A percentile compares a stretch with the other conserved stretches of the same genome.
phyloP scores from a whole-genome alignment of 305 asterid species.

The Solanum hybrid region DNA sequence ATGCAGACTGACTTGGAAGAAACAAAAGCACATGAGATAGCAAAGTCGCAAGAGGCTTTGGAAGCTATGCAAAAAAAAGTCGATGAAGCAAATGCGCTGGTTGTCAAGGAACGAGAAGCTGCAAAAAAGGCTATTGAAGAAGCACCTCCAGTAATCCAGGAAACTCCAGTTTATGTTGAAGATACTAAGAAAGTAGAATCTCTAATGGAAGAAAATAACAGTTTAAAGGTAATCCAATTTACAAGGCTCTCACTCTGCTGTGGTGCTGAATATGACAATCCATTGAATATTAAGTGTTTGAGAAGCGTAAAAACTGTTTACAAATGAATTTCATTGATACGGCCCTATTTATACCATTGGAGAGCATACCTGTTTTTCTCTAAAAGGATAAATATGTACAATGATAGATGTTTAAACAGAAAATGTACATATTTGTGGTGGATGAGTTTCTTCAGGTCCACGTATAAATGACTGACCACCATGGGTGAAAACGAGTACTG shows the following conservation, averaged over 20 bases:
- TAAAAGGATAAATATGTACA: background rate
- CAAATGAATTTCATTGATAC: background rate
- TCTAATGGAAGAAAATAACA: slow-evolving; percentile 58
- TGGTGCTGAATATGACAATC: background rate
- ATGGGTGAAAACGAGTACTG: background rate
- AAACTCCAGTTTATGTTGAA: slow-evolving; percentile 78
- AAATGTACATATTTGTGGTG: background rate
- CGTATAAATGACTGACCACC: background rate
- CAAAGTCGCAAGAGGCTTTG: slow-evolving; percentile 57
- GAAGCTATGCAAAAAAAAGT: slow-evolving; percentile 70
- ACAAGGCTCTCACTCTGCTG: background rate
- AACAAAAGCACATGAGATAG: slow-evolving; percentile 65
- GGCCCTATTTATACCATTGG: background rate
- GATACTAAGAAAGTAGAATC: slow-evolving; percentile 76
- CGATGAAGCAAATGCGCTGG: slow-evolving; percentile 63
- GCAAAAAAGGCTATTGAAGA: slow-evolving; percentile 90
- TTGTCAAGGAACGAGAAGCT: slow-evolving; percentile 74
- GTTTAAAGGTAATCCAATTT: slow-evolving; percentile 52
- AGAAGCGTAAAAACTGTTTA: background rate
- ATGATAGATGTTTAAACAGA: background rate
- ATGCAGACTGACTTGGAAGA: slow-evolving; percentile 91
- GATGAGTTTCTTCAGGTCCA: background rate
- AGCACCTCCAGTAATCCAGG: slow-evolving; percentile 92
- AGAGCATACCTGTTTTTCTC: background rate
- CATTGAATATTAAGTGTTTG: background rate